Percentiles rank a stretch among this genome's conserved stretches.
These are phyloP conservation scores for Macrolepiota fuliginosa DNA, from an alignment of 768 basidiomycete genomes.

Conservation along the genomic window DNA sequence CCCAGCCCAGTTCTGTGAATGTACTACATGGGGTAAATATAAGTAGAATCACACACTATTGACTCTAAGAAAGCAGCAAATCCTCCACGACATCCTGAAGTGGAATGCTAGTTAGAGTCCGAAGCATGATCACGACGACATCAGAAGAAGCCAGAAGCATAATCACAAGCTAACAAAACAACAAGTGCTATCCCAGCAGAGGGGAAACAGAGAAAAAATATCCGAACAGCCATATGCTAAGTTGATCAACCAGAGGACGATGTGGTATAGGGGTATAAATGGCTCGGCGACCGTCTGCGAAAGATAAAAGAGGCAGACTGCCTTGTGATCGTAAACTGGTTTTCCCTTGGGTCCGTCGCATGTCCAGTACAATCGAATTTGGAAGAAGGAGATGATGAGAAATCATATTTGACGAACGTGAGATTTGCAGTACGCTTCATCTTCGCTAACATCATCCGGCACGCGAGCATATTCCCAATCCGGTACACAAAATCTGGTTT, in stretches of 20 bases:
- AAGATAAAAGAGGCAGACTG: constrained; percentile 12
- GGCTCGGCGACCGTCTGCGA: not conserved
- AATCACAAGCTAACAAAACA: not conserved
- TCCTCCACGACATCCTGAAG: not conserved
- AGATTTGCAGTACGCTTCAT: constrained; percentile 7
- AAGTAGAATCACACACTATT: not conserved
- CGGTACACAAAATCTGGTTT: constrained; percentile 13
- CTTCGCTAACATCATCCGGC: constrained; percentile 7
- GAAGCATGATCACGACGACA: not conserved
- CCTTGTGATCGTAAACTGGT: constrained; percentile 6
- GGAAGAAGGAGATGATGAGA: constrained; percentile 5
- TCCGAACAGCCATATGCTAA: not conserved
- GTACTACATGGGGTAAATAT: not conserved
- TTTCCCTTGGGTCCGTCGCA: constrained; percentile 1
- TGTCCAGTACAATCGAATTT: constrained; percentile 6
- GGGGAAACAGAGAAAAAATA: not conserved
- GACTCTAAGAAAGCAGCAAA: not conserved
- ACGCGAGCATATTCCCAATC: constrained; percentile 9
- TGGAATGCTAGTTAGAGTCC: not conserved
- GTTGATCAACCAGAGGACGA: not conserved
- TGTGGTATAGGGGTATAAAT: not conserved
- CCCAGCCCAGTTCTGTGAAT: not conserved
- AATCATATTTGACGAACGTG: constrained; percentile 9
- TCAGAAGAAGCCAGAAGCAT: not conserved
- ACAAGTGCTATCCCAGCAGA: not conserved